Evolutionary conservation across 257 asterid species (phyloP), one percentile per base, ranked within the genome.

Genomic region (Solanum piurae): DNA sequence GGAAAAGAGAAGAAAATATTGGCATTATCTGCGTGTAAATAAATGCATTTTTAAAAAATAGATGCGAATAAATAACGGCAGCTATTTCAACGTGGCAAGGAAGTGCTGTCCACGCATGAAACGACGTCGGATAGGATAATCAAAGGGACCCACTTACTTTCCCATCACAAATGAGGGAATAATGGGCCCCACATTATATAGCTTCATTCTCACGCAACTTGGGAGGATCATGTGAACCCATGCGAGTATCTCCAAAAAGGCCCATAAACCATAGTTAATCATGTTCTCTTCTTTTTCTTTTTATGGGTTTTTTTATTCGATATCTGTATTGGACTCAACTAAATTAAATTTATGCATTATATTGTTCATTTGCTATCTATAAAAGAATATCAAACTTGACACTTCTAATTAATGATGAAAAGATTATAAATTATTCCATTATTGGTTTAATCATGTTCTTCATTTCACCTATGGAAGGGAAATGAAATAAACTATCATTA

Each of bases 141-240:
- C 18, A 14, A 9, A 42, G 89, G 87, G 4, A 5, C 85, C 88
- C 89, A 25, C 34, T 5, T 1, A 12, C 12, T 55, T 52, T 76
- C 31, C 8, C 42, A 21, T 71, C 83, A 34, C 60, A 84, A 40
- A 64, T 25, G 37, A 77, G 33, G 18, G 38, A 23, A 14, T 20
- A 25, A 2, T 16, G 42, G 89, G 91, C 1, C 91, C 86, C 86
- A 64, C 27, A 49, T 14, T 49, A 5, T 14, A 49, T 49, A 14
- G 89, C 90, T 90, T 90, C 80, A 52, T 34, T 88, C 85, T 86
- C 89, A 88, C 90, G 90, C 92, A 77, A 73, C 89, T 86, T 29
- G 16, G 9, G 38, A 23, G 33, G 77, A 69, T 33, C 18, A 76
- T 33, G 66, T 71, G 33, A 62, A 37, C 29, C 84, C 40, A 72